Conservation (phyloP, 2,329 filamentous ascomycete genomes). For the Microdochium nivale region DNA sequence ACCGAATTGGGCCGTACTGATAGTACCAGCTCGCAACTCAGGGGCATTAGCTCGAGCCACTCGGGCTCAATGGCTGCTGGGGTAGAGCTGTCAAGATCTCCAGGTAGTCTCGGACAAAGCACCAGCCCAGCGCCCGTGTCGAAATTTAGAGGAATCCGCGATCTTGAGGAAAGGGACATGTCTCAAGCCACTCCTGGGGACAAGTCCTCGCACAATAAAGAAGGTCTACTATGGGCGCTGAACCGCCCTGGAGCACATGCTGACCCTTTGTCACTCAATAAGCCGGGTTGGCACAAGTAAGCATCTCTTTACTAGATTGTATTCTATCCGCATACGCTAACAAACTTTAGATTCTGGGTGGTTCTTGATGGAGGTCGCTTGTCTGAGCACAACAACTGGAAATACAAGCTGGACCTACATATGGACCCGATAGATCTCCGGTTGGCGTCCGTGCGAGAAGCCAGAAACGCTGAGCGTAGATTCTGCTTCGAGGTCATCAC, state of each 20-base stretch:
- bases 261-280: slow-evolving; percentile 90
- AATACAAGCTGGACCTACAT: slow-evolving; percentile 90
- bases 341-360: slow-evolving; percentile 75
- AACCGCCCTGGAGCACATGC: slow-evolving; percentile 90
- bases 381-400: slow-evolving; percentile 99
- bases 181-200: slow-evolving; percentile 42
- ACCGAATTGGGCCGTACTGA: slow-evolving; percentile 64
- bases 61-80: slow-evolving; percentile 21
- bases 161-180: slow-evolving; percentile 78
- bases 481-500: slow-evolving; percentile 99
- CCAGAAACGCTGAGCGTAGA: slow-evolving; percentile 83
- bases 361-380: slow-evolving; percentile 94
- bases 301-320: slow-evolving; percentile 21
- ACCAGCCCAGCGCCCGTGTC: slow-evolving; percentile 41
- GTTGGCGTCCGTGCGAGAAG: slow-evolving; percentile 94
- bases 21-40: slow-evolving; percentile 63
- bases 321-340: slow-evolving; percentile 1
- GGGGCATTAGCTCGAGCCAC: slow-evolving; percentile 38
- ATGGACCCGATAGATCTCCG: slow-evolving; percentile 97
- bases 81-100: slow-evolving; percentile 45
- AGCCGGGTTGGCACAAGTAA: slow-evolving; percentile 98
- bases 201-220: slow-evolving; percentile 68
- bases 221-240: slow-evolving; percentile 89
- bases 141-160: slow-evolving; percentile 85
- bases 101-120: slow-evolving; percentile 41